Conservation (phyloP, 169 alveolate species). For the Prorocentrum cordatum region DNA sequence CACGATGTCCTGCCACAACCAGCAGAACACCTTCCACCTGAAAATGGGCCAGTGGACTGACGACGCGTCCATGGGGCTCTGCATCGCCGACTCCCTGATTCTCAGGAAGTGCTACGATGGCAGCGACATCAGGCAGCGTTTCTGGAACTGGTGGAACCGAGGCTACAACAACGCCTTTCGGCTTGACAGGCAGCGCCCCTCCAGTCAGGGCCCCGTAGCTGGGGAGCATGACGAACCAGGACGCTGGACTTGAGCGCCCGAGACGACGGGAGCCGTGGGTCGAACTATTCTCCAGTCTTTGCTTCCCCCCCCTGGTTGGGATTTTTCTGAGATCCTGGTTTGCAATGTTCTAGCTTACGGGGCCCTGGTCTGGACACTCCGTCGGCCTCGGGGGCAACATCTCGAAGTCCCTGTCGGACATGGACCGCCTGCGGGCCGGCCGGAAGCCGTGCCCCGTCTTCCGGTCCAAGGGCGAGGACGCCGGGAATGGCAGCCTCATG, state of each 20-base stretch:
- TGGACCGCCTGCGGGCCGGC: background rate
- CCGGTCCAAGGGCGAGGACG: conserved; percentile 29
- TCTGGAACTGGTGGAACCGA: conserved; percentile 63
- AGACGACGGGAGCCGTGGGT: too few species aligned
- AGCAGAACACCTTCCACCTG: too few species aligned
- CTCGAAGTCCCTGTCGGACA: background rate
- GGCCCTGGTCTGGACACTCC: too few species aligned
- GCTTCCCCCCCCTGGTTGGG: too few species aligned
- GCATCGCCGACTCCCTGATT: conserved; percentile 61
- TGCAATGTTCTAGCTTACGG: too few species aligned
- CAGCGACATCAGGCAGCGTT: conserved; percentile 25
- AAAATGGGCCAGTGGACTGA: conserved; percentile 70
- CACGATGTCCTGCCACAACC: too few species aligned
- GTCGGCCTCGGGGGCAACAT: conserved; percentile 53
- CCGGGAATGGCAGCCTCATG: conserved; percentile 65
- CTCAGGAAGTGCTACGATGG: conserved; percentile 17
- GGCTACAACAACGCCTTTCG: conserved; percentile 66
- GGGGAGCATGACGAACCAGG: too few species aligned
- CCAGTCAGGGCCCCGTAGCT: too few species aligned
- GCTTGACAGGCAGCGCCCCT: conserved; percentile 8
- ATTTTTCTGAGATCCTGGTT: too few species aligned
- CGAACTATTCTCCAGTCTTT: too few species aligned
- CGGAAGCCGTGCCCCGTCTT: background rate
- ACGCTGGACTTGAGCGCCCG: too few species aligned
- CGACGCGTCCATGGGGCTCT: conserved; percentile 54